phyloP scores from a whole-genome alignment of 2,329 filamentous ascomycete genomes.

The Microascus cirrosus region DNA sequence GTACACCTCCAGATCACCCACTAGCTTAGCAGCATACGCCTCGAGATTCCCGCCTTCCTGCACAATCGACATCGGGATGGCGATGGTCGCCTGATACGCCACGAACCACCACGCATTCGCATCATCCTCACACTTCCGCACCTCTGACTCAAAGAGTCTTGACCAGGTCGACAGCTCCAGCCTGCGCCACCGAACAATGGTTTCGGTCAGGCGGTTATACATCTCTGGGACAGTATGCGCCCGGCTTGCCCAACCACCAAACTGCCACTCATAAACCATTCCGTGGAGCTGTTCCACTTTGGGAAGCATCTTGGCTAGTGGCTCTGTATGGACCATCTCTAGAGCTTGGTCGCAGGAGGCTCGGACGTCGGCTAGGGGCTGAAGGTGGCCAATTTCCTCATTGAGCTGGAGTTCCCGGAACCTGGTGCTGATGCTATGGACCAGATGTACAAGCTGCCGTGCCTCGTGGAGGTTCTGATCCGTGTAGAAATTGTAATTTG shows the following conservation, averaged over 20 bases:
- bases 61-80: conserved; percentile 57
- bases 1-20: conserved; percentile 70
- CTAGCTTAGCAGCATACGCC: conserved; percentile 54
- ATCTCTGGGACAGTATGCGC: conserved; percentile 58
- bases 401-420: conserved; percentile 61
- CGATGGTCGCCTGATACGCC: conserved; percentile 81
- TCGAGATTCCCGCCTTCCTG: conserved; percentile 43
- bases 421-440: conserved; percentile 56
- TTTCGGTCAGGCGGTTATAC: conserved; percentile 67
- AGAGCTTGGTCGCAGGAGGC: conserved; percentile 64
- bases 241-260: conserved; percentile 70
- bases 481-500: conserved; percentile 78
- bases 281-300: conserved; percentile 80
- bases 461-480: conserved; percentile 68
- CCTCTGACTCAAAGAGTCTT: conserved; percentile 75
- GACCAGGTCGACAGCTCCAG: conserved; percentile 90
- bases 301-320: conserved; percentile 75
- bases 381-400: conserved; percentile 61
- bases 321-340: conserved; percentile 66
- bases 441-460: conserved; percentile 58
- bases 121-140: conserved; percentile 61
- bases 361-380: conserved; percentile 67
- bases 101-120: conserved; percentile 94
- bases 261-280: conserved; percentile 88
- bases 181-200: conserved; percentile 81